Evolutionary conservation across 495 filamentous ascomycete species (phyloP), one percentile per base, ranked within the genome.

Genomic region (Pyrenula aspistea): DNA sequence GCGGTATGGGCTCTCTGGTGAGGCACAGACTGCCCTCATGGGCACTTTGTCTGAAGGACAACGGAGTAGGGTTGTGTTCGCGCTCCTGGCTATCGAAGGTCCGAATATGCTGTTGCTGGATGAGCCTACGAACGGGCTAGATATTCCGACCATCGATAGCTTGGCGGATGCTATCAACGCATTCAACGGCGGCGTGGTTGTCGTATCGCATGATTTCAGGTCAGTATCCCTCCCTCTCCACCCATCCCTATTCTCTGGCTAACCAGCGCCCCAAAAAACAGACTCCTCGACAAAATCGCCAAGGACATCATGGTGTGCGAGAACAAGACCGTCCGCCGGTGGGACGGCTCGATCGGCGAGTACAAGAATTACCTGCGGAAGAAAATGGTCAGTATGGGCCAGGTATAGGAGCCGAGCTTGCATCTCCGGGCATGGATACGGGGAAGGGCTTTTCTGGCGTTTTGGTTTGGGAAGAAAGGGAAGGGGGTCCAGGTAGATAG

Each of bases 301-400:
- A 99, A 97, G 80, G 91, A 99, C 68, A 99, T 99, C 72, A 83
- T 97, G 71, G 93, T 99, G 36, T 99, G 93, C 74, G 94, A 99
- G 73, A 86, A 97, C 81, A 89, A 87, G 79, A 89, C 89, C 1
- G 86, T 97, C 60, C 82, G 80, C 61, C 73, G 82, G 61, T 99
- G 93, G 93, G 85, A 91, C 53, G 93, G 93, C 60, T 73, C 70
- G 24, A 99, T 99, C 66, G 86, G 85, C 57, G 78, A 88, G 55
- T 99, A 99, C 86, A 99, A 99, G 88, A 90, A 92, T 71, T 81
- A 95, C 73, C 81, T 99, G 65, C 86, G 91, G 62, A 96, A 97
- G 86, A 97, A 97, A 87, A 97, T 99, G 93, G 58, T 79, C 19
- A 21, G 19, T 52, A 52, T 20, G 50, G 50, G 50, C 22, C 50